phyloP scores from a whole-genome alignment of 192 early-diverging fungal species.

The Coemansia sp. region DNA sequence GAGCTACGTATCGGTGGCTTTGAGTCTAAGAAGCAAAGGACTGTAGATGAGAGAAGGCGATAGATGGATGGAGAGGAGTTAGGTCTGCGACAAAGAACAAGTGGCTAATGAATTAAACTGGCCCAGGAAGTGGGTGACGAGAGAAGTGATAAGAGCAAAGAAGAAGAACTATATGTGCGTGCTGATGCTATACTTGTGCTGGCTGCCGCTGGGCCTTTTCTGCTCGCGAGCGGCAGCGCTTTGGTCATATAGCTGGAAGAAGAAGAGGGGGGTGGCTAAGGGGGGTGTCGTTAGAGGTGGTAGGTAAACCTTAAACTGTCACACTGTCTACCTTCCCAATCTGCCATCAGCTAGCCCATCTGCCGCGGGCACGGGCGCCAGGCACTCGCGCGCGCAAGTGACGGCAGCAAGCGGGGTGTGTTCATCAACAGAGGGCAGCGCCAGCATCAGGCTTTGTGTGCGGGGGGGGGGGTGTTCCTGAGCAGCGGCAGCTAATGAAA shows the following conservation, averaged over 20 bases:
- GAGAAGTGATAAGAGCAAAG: not conserved
- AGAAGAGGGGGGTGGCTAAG: slow-evolving; percentile 2
- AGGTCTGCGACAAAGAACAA: not conserved
- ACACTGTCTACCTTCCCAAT: slow-evolving; percentile 4
- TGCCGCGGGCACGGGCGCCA: slow-evolving; percentile 1
- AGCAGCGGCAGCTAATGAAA: slow-evolving; percentile 5
- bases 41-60: not conserved
- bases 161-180: not conserved
- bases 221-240: slow-evolving; percentile 8
- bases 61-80: not conserved
- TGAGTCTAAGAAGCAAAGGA: not conserved
- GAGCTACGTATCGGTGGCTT: not conserved
- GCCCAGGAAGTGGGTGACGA: not conserved
- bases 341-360: slow-evolving; percentile 1
- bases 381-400: not conserved
- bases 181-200: slow-evolving; percentile 5
- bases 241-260: slow-evolving; percentile 9
- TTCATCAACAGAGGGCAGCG: not conserved
- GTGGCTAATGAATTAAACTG: slow-evolving; percentile 12
- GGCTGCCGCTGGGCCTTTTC: not conserved
- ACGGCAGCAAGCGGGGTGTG: not conserved
- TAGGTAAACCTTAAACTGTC: slow-evolving; percentile 17
- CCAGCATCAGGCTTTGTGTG: not conserved
- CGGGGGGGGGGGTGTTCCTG: slow-evolving; percentile 5
- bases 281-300: slow-evolving; percentile 7